Conservation (phyloP, 2,329 filamentous ascomycete genomes). For the Rhexocercosporidium sp. region DNA sequence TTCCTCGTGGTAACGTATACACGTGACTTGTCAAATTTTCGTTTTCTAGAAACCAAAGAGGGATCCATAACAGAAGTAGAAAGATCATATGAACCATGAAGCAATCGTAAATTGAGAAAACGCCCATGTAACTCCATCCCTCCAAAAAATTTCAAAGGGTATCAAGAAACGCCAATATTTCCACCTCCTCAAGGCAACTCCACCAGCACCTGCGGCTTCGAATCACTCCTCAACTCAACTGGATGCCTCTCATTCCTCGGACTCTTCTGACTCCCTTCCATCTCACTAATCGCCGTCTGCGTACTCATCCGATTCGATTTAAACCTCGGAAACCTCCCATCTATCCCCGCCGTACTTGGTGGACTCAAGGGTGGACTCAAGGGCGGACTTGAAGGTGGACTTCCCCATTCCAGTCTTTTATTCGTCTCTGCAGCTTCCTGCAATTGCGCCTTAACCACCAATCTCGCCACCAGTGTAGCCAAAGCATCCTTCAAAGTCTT, state of each 20-base stretch:
- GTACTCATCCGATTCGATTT: constrained; percentile 21
- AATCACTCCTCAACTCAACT: neutral
- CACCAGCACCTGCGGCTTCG: constrained; percentile 46
- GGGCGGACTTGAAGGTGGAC: constrained; percentile 19
- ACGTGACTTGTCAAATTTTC: too few species aligned
- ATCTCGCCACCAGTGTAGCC: constrained; percentile 67
- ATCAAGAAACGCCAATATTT: constrained; percentile 3
- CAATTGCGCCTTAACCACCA: constrained; percentile 56
- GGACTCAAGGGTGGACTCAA: constrained; percentile 19
- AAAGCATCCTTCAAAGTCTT: constrained; percentile 80
- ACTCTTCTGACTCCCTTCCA: constrained; percentile 24
- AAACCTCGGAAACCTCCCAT: constrained; percentile 20
- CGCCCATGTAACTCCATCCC: neutral
- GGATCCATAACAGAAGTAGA: too few species aligned
- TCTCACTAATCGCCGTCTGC: constrained; percentile 26
- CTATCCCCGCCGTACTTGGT: constrained; percentile 16
- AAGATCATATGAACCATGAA: too few species aligned
- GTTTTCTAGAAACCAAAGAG: too few species aligned
- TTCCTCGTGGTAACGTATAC: too few species aligned
- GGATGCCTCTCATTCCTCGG: constrained; percentile 10
- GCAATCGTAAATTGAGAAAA: too few species aligned
- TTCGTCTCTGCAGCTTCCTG: constrained; percentile 35
- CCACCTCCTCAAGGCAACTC: constrained; percentile 3
- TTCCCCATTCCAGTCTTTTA: constrained; percentile 23
- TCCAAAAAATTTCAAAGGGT: constrained; percentile 1